Evolutionary conservation across 345 rosid species (phyloP).

Genomic region (Dipteronia dyeriana): DNA sequence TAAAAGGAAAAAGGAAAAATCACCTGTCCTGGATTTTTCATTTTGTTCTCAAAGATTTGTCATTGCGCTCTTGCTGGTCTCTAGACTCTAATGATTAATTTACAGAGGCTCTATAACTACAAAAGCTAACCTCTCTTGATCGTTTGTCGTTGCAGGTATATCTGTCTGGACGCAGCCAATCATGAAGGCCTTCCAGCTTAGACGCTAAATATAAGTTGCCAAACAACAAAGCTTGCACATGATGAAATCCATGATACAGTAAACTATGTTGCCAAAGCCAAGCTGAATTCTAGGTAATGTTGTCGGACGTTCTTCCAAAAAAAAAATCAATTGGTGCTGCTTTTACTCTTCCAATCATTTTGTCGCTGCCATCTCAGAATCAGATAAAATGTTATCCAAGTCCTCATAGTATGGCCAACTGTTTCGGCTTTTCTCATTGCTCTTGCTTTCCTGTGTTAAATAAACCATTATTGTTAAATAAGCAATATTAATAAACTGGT

Average conservation of each 20-base stretch:
- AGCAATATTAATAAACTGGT: not conserved
- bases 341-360: conserved; percentile 25
- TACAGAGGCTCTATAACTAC: conserved; percentile 15
- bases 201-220: not conserved
- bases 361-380: conserved; percentile 37
- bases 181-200: not conserved
- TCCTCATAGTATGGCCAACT: conserved; percentile 83
- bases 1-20: not conserved
- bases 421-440: conserved; percentile 37
- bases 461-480: not conserved
- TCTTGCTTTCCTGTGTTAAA: conserved; percentile 61
- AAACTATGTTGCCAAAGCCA: not conserved
- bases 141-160: not conserved
- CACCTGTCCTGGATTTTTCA: not conserved
- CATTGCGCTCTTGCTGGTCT: not conserved
- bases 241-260: not conserved
- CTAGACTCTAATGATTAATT: conserved; percentile 6
- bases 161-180: not conserved
- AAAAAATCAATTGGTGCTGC: not conserved
- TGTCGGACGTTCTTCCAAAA: not conserved
- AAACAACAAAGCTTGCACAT: not conserved
- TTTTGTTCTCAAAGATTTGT: not conserved
- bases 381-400: conserved; percentile 58
- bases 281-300: not conserved
- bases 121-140: conserved; percentile 8